Evolutionary conservation across 192 early-diverging fungal genomes (phyloP).

Genomic region (Polychytrium aggregatum): DNA sequence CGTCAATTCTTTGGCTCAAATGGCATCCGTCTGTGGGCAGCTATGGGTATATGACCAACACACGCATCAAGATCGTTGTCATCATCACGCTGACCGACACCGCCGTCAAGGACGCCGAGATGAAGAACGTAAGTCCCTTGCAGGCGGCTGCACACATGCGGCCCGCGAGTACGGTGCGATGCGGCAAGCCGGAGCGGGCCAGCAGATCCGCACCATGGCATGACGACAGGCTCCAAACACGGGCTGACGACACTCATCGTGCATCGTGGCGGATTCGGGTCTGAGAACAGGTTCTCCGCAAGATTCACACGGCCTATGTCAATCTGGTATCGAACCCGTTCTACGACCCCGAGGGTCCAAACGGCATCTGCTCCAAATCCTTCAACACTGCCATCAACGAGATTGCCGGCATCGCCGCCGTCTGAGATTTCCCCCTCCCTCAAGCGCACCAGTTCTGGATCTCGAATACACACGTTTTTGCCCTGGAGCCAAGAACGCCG

Average conservation of each 20-base stretch:
- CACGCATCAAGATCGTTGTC: slow-evolving; percentile 57
- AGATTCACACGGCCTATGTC: slow-evolving; percentile 76
- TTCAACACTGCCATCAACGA: slow-evolving; percentile 47
- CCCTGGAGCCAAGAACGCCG: too few species aligned
- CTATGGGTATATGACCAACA: slow-evolving; percentile 82
- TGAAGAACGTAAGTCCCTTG: slow-evolving; percentile 61
- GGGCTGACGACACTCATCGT: neutral
- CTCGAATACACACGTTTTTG: too few species aligned
- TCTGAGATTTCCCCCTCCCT: too few species aligned
- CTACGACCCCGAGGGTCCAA: slow-evolving; percentile 51
- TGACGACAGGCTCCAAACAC: neutral
- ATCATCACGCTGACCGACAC: slow-evolving; percentile 38
- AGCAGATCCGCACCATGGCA: neutral
- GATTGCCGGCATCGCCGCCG: slow-evolving; percentile 24
- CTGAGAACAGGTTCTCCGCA: slow-evolving; percentile 54
- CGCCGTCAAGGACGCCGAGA: slow-evolving; percentile 68
- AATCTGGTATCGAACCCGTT: slow-evolving; percentile 78
- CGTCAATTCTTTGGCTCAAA: slow-evolving; percentile 1
- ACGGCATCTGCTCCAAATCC: slow-evolving; percentile 36
- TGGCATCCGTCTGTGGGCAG: slow-evolving; percentile 17
- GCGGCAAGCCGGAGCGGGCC: too few species aligned
- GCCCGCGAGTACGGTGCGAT: too few species aligned
- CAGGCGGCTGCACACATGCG: too few species aligned
- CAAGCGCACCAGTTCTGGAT: too few species aligned
- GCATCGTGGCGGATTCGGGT: slow-evolving; percentile 4